phyloP scores from a whole-genome alignment of 805 yeast genomes.

The Metschnikowia drakensbergensis region DNA sequence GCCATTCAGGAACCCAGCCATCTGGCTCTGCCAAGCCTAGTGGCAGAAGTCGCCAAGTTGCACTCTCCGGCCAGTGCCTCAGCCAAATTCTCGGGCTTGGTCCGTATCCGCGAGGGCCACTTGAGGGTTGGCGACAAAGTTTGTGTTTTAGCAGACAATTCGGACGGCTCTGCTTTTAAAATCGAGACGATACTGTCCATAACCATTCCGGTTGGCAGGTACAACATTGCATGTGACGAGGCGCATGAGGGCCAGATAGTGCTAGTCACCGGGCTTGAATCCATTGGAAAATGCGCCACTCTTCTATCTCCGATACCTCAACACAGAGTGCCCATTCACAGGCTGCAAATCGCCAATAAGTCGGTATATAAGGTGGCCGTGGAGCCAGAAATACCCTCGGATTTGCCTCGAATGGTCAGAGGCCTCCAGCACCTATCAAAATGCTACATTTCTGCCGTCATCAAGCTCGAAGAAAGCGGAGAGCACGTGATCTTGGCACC shows the following conservation, averaged over 20 bases:
- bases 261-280: constrained; percentile 56
- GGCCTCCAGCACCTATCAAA: constrained; percentile 61
- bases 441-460: constrained; percentile 60
- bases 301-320: constrained; percentile 27
- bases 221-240: constrained; percentile 49
- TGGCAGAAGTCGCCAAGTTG: constrained; percentile 45
- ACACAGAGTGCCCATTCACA: constrained; percentile 25
- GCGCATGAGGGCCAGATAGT: constrained; percentile 68
- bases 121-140: constrained; percentile 47
- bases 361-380: constrained; percentile 79
- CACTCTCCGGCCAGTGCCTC: constrained; percentile 25
- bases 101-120: constrained; percentile 60
- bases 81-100: constrained; percentile 26
- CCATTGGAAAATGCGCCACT: constrained; percentile 59
- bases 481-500: constrained; percentile 77
- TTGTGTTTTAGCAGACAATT: constrained; percentile 56
- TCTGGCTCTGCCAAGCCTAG: constrained; percentile 20
- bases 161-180: constrained; percentile 55
- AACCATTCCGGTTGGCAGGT: constrained; percentile 66
- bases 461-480: constrained; percentile 85
- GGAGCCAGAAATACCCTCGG: constrained; percentile 77
- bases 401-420: constrained; percentile 67
- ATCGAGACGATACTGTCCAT: constrained; percentile 40
- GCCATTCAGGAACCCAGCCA: constrained; percentile 20
- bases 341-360: constrained; percentile 42